Conservation (phyloP, 805 yeast species). For the Myxozyma sirexii region DNA sequence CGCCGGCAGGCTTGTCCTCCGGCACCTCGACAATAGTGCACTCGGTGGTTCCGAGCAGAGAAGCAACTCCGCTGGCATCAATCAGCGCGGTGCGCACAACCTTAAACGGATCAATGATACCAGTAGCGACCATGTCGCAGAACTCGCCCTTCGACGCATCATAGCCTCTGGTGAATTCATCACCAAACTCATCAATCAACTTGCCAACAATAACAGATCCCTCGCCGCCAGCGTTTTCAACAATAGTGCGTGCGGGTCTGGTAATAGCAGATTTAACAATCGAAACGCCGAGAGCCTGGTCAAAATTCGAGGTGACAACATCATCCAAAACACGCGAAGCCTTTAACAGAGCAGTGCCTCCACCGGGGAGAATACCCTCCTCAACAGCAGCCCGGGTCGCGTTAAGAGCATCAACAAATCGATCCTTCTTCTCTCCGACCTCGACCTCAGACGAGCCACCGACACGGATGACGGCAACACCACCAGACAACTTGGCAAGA, state of each 20-base stretch:
- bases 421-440: slow-evolving; percentile 99
- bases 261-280: slow-evolving; percentile 90
- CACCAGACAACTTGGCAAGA: slow-evolving; percentile 94
- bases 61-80: slow-evolving; percentile 97
- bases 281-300: slow-evolving; percentile 93
- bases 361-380: slow-evolving; percentile 99
- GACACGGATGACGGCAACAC: slow-evolving; percentile 97
- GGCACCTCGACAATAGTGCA: slow-evolving; percentile 98
- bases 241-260: slow-evolving; percentile 93
- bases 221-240: slow-evolving; percentile 97
- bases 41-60: slow-evolving; percentile 95
- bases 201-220: slow-evolving; percentile 96
- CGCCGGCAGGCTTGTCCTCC: slow-evolving; percentile 52
- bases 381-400: slow-evolving; percentile 99
- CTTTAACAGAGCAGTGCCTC: slow-evolving; percentile 96
- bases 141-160: slow-evolving; percentile 90
- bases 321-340: slow-evolving; percentile 74
- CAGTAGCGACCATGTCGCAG: slow-evolving; percentile 94
- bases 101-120: slow-evolving; percentile 98
- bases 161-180: slow-evolving; percentile 85
- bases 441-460: slow-evolving; percentile 98
- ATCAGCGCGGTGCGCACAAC: slow-evolving; percentile 94
- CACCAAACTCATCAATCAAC: slow-evolving; percentile 58
- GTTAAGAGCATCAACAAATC: slow-evolving; percentile 96
- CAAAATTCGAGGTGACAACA: slow-evolving; percentile 76